phyloP scores from a whole-genome alignment of 2,329 filamentous ascomycete species.

The Colletotrichum sp. region DNA sequence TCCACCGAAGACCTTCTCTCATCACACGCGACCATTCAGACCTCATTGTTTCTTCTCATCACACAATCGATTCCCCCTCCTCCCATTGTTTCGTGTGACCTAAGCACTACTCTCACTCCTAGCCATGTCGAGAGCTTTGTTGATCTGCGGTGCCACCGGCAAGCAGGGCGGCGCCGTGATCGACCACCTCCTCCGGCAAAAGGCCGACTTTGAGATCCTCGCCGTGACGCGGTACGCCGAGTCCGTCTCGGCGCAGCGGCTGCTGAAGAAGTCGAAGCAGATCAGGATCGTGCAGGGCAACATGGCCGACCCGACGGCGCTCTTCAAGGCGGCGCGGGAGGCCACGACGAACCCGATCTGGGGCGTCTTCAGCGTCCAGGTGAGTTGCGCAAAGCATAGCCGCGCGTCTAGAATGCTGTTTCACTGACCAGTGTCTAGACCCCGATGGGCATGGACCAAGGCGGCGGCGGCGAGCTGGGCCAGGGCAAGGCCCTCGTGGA shows the following conservation, averaged over 20 bases:
- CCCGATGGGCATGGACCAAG: conserved; percentile 29
- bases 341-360: conserved; percentile 43
- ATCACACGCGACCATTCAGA: not conserved
- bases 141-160: conserved; percentile 41
- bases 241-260: conserved; percentile 54
- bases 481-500: conserved; percentile 65
- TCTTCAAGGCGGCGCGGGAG: conserved; percentile 51
- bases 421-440: not conserved
- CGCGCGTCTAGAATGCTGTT: no score
- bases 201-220: conserved; percentile 54
- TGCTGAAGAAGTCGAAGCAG: conserved; percentile 47
- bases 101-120: not conserved
- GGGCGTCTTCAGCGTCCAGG: conserved; percentile 68
- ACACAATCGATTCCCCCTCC: not conserved
- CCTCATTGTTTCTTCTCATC: not conserved
- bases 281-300: conserved; percentile 64
- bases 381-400: conserved; percentile 27
- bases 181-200: conserved; percentile 29
- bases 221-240: conserved; percentile 63
- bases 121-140: conserved; percentile 30
- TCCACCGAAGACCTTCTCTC: not conserved
- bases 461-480: conserved; percentile 43
- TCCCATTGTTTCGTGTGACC: not conserved
- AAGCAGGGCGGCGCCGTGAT: conserved; percentile 42
- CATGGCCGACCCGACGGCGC: conserved; percentile 51